Evolutionary conservation across 139 green algal species (phyloP).

Genomic region (Edaphochlamys debaryana): DNA sequence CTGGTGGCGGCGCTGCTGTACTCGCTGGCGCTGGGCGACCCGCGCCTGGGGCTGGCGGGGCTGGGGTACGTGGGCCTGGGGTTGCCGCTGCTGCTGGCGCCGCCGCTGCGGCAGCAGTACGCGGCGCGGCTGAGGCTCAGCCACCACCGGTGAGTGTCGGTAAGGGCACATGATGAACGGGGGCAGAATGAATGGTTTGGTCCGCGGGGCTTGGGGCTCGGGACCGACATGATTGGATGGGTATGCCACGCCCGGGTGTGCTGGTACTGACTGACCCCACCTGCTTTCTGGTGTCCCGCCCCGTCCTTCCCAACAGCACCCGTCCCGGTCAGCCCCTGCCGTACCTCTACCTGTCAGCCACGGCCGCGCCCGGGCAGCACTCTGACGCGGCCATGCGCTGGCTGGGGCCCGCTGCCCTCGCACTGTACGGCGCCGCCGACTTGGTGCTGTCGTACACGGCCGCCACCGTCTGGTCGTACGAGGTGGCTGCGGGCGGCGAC

Average conservation of each 20-base stretch:
- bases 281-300: no score
- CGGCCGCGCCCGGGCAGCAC: no score
- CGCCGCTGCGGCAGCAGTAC: slow-evolving; percentile 25
- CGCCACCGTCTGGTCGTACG: no score
- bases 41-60: slow-evolving; percentile 1
- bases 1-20: slow-evolving; percentile 3
- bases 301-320: no score
- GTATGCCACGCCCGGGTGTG: no score
- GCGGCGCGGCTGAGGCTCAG: slow-evolving; percentile 9
- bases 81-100: slow-evolving; percentile 38
- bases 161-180: no score
- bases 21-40: slow-evolving; percentile 12
- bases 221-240: no score
- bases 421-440: neutral
- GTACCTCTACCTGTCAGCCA: neutral
- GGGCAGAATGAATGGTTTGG: no score
- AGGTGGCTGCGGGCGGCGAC: neutral
- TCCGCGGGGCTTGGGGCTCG: no score
- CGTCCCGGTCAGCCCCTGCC: no score
- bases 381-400: neutral
- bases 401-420: slow-evolving; percentile 16
- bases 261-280: no score
- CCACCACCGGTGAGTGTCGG: no score
- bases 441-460: slow-evolving; percentile 8
- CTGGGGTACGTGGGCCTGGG: slow-evolving; percentile 27